A percentile compares a stretch with the other conserved stretches of the same genome.
These are phyloP conservation scores for Picochlorum sp. DNA, from an alignment of 139 green algal species.

Conservation along the genomic window DNA sequence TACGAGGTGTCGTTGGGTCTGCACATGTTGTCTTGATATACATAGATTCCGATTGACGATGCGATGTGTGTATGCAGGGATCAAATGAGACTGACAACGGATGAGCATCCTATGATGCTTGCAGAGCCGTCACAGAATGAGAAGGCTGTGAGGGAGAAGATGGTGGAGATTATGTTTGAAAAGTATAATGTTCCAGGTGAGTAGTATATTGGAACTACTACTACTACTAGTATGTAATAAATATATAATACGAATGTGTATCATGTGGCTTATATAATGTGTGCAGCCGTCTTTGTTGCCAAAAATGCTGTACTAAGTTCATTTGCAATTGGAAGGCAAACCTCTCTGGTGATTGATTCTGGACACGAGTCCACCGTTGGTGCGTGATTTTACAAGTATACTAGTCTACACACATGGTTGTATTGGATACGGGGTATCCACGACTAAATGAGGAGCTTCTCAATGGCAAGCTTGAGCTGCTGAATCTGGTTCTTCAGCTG, in stretches of 20 bases:
- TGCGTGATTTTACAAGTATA: slow-evolving; percentile 22
- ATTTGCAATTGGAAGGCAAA: slow-evolving; percentile 82
- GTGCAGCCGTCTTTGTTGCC: slow-evolving; percentile 70
- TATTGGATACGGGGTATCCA: neutral
- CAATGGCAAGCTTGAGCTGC: slow-evolving; percentile 86
- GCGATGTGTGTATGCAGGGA: slow-evolving; percentile 43
- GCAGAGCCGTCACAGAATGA: slow-evolving; percentile 74
- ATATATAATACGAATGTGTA: neutral
- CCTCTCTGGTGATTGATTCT: slow-evolving; percentile 80
- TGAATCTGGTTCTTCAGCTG: slow-evolving; percentile 96
- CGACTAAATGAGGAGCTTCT: slow-evolving; percentile 91
- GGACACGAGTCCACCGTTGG: slow-evolving; percentile 61
- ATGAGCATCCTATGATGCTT: slow-evolving; percentile 84
- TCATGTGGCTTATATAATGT: slow-evolving; percentile 18
- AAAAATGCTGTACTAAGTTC: slow-evolving; percentile 78
- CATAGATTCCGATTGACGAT: neutral
- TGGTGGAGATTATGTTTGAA: slow-evolving; percentile 83
- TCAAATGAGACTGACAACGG: slow-evolving; percentile 58
- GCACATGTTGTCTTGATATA: neutral
- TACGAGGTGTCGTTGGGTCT: slow-evolving; percentile 10
- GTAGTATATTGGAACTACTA: neutral
- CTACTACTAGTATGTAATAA: neutral
- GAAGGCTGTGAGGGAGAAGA: slow-evolving; percentile 59
- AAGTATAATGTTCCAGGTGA: slow-evolving; percentile 42
- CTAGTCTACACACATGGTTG: neutral